These are phyloP conservation scores for Colletotrichum karsti DNA, from an alignment of 2,329 filamentous ascomycete species.

Conservation along the genomic window DNA sequence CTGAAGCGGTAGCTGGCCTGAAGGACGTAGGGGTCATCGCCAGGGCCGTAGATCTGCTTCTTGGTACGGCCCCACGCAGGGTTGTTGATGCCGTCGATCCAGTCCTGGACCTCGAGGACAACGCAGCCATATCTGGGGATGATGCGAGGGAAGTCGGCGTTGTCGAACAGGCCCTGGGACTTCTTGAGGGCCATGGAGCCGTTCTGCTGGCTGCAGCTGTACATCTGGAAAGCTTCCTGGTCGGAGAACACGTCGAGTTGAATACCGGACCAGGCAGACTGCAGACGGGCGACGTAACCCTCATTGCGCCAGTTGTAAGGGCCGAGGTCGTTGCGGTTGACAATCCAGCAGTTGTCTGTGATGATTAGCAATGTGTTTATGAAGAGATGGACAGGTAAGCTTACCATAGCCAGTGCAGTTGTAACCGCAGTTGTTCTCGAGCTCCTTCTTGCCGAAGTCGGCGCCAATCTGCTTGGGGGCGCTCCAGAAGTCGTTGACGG, in stretches of 20 bases:
- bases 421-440: slow-evolving; percentile 79
- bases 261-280: slow-evolving; percentile 82
- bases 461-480: slow-evolving; percentile 81
- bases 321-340: slow-evolving; percentile 67
- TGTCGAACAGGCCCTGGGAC: slow-evolving; percentile 71
- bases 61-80: slow-evolving; percentile 80
- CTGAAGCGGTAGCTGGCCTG: slow-evolving; percentile 70
- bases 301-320: slow-evolving; percentile 70
- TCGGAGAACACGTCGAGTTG: slow-evolving; percentile 82
- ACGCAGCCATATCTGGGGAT: slow-evolving; percentile 84
- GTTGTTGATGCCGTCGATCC: slow-evolving; percentile 93
- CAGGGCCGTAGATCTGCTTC: slow-evolving; percentile 69
- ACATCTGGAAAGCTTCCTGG: slow-evolving; percentile 89
- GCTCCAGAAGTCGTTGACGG: slow-evolving; percentile 85
- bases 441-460: slow-evolving; percentile 68
- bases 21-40: slow-evolving; percentile 67
- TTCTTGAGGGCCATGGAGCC: slow-evolving; percentile 75
- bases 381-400: slow-evolving; percentile 23
- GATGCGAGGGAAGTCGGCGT: slow-evolving; percentile 63
- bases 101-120: slow-evolving; percentile 92
- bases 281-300: slow-evolving; percentile 71
- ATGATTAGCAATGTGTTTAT: not conserved
- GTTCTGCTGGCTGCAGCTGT: slow-evolving; percentile 82
- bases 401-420: slow-evolving; percentile 87
- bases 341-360: slow-evolving; percentile 72